Conservation (phyloP, 2,329 filamentous ascomycete genomes). For the Aspergillus unguis region DNA sequence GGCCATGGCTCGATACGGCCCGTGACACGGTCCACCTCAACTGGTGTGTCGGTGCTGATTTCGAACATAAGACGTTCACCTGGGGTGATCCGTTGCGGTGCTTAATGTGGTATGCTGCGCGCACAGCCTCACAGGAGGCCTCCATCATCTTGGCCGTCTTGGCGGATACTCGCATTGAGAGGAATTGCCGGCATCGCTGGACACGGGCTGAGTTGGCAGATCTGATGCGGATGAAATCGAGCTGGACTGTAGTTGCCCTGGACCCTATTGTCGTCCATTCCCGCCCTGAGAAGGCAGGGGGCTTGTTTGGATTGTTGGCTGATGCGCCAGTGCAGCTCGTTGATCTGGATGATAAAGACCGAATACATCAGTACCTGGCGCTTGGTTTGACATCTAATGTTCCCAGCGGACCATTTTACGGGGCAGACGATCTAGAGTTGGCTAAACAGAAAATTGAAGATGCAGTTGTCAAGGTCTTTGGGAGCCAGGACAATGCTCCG, state of each 20-base stretch:
- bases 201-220: not conserved
- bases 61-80: not conserved
- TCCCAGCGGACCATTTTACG: not conserved
- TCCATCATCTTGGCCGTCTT: not conserved
- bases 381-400: not conserved
- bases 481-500: not conserved
- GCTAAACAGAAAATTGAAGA: not conserved
- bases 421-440: not conserved
- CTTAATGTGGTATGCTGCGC: not conserved
- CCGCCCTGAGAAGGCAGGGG: not conserved
- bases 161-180: not conserved
- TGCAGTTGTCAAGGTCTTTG: not conserved
- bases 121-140: not conserved
- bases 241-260: not conserved
- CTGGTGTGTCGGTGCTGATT: not conserved
- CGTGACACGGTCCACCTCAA: constrained; percentile 1
- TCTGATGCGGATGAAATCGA: not conserved
- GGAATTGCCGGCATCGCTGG: not conserved
- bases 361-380: not conserved
- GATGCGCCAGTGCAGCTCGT: constrained; percentile 13
- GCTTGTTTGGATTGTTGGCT: constrained; percentile 6
- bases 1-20: not conserved
- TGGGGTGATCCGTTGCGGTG: not conserved
- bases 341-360: constrained; percentile 1
- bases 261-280: constrained; percentile 8